Percentiles rank a stretch among this genome's conserved stretches.
These are phyloP conservation scores for Trichomonas vaginalis DNA, from an alignment of 208 protist species.

Conservation along the genomic window DNA sequence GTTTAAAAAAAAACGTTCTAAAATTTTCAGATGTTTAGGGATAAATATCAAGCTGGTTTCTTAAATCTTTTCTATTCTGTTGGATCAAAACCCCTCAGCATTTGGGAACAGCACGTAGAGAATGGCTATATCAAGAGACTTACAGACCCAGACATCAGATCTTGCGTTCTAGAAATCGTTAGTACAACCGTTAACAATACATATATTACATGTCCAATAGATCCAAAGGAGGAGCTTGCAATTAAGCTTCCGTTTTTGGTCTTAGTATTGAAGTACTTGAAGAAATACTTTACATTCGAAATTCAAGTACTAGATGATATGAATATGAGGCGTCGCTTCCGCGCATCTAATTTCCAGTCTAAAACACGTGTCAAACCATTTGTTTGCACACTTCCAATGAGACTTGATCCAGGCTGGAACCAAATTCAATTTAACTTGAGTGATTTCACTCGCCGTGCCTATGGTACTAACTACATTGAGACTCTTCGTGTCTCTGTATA, in stretches of 20 bases:
- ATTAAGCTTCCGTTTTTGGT: constrained; percentile 98
- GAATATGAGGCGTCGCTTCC: constrained; percentile 82
- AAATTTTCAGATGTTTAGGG: constrained; percentile 79
- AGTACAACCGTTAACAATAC: constrained; percentile 88
- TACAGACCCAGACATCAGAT: constrained; percentile 95
- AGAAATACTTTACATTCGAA: constrained; percentile 98
- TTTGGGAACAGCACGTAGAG: constrained; percentile 83
- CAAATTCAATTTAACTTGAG: constrained; percentile 97
- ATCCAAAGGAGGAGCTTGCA: constrained; percentile 83
- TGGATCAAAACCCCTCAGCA: constrained; percentile 82
- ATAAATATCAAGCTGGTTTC: constrained; percentile 91
- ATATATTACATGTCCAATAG: constrained; percentile 85
- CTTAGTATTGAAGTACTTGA: constrained; percentile 71
- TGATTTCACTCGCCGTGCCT: constrained; percentile 90
- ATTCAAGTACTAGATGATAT: constrained; percentile 96
- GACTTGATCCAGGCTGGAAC: constrained; percentile 95
- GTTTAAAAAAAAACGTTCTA: neutral
- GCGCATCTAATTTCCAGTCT: constrained; percentile 91
- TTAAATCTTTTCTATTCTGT: constrained; percentile 96
- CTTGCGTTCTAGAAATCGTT: constrained; percentile 88
- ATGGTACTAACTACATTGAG: constrained; percentile 97
- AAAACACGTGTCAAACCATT: constrained; percentile 93
- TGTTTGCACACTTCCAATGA: constrained; percentile 98
- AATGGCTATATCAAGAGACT: constrained; percentile 95
- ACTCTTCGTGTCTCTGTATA: constrained; percentile 85